phyloP scores from a whole-genome alignment of 2,329 filamentous ascomycete species.

The Metarhizium sp. region DNA sequence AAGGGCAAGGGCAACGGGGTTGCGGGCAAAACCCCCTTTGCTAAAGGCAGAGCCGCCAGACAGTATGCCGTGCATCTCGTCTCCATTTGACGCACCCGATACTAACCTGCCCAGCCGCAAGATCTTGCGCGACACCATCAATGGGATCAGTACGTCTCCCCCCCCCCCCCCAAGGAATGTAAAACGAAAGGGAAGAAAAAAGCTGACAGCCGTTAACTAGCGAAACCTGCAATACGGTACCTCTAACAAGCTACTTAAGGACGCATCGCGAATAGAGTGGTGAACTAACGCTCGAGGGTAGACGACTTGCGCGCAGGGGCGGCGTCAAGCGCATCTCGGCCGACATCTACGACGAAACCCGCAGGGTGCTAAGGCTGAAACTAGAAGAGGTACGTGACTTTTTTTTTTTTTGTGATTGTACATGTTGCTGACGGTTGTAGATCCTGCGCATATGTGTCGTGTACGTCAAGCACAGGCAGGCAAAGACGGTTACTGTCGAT shows the following conservation, averaged over 20 bases:
- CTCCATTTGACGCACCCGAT: too few relatives aligned
- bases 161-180: not conserved
- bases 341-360: constrained; percentile 52
- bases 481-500: constrained; percentile 53
- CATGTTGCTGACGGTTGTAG: constrained; percentile 23
- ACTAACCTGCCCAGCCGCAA: constrained; percentile 6
- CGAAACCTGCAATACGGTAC: constrained; percentile 5
- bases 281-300: constrained; percentile 15
- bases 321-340: constrained; percentile 66
- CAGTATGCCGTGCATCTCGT: not conserved
- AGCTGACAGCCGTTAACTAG: not conserved
- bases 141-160: constrained; percentile 8
- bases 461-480: constrained; percentile 42
- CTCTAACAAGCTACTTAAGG: too few relatives aligned
- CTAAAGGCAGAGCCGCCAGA: not conserved
- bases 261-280: too few relatives aligned
- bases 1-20: not conserved
- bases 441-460: constrained; percentile 39
- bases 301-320: constrained; percentile 64
- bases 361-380: constrained; percentile 39
- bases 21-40: constrained; percentile 4
- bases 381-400: constrained; percentile 33
- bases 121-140: constrained; percentile 10
- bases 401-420: not conserved
- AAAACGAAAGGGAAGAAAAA: too few relatives aligned